Evolutionary conservation across 1,284 basidiomycete species (phyloP), one percentile per base, ranked within the genome.

Genomic region (Mycena sp.): DNA sequence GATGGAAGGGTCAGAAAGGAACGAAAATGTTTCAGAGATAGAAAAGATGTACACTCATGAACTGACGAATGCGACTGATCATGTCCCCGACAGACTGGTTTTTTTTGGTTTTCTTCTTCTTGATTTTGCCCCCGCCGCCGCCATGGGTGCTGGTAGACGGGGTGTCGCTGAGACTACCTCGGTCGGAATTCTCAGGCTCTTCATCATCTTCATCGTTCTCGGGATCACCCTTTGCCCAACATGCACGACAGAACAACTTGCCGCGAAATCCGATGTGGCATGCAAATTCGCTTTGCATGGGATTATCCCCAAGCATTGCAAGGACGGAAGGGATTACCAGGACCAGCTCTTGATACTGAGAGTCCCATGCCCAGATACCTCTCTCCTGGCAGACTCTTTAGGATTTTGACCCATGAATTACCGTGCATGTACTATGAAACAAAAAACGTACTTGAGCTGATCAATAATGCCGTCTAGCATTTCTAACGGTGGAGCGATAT

Each of bases 291-390:
- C 78, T 79, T 35, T 35, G 32, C 32, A 35, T 35, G 0, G 78
- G 78, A 63, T 80, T 80, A 58, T 80, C 76, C 3, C 78, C 77
- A 0, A 77, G 71, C 9, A 78, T 60, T 0, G 75, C 79, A 12
- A 78, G 61, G 0, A 77, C 69, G 12, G 54, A 57, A 5, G 74
- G 72, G 3, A 80, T 63, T 0, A 77, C 19, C 2, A 80, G 68
- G 0, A 79, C 72, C 9, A 37, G 28, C 48, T 76, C 71, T 0
- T 70, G 25, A 0, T 54, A 16, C 0, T 53, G 48, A 35, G 57
- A 68, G 48, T 80, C 77, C 71, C 71, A 79, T 1, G 73, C 77
- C 67, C 70, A 72, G 2, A 78, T 65, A 0, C 76, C 76, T 12
- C 67, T 26, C 0, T 63, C 28, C 53, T 74, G 72, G 1, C 53